Evolutionary conservation across 2,329 filamentous ascomycete species (phyloP), one percentile per base, ranked within the genome.

Genomic region (Neocatenulostroma microsporum): DNA sequence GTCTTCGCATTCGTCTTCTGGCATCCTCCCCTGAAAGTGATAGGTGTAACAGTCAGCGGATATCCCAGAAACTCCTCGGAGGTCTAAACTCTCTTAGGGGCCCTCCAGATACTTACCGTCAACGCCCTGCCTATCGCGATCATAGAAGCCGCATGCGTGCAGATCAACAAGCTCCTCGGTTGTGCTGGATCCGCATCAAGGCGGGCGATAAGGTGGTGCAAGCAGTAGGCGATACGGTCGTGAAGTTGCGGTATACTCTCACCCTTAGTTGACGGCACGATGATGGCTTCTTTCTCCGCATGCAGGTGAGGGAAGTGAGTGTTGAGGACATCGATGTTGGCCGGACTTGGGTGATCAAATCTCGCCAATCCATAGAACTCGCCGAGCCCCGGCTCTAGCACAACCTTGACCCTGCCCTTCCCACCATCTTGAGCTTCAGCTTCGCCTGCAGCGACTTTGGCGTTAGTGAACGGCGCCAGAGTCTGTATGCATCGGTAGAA

Each of bases 311-410:
- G 78, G 58, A 94, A 94, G 45, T 85, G 72, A 14, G 60, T 59
- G 42, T 74, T 72, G 42, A 98, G 70, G 21, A 73, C 65, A 19
- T 69, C 51, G 11, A 80, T 65, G 3, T 74, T 62, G 3, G 86
- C 84, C 2, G 89, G 86, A 12, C 73, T 70, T 1, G 91, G 91
- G 54, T 96, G 91, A 37, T 83, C 73, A 61, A 94, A 95, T 41
- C 78, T 78, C 12, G 88, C 86, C 31, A 77, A 72, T 18, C 91
- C 91, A 59, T 91, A 96, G 82, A 91, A 96, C 67, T 98, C 91
- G 43, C 84, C 63, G 51, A 71, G 48, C 52, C 69, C 45, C 50
- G 66, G 49, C 56, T 68, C 40, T 53, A 68, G 44, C 26, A 55
- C 47, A 31, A 60, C 48, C 13, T 39, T 37, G 12, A 46, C 43